Percentiles rank a stretch among this genome's conserved stretches.
These are phyloP conservation scores for Monilinia polystroma DNA, from an alignment of 2,329 filamentous ascomycete genomes.

Conservation along the genomic window DNA sequence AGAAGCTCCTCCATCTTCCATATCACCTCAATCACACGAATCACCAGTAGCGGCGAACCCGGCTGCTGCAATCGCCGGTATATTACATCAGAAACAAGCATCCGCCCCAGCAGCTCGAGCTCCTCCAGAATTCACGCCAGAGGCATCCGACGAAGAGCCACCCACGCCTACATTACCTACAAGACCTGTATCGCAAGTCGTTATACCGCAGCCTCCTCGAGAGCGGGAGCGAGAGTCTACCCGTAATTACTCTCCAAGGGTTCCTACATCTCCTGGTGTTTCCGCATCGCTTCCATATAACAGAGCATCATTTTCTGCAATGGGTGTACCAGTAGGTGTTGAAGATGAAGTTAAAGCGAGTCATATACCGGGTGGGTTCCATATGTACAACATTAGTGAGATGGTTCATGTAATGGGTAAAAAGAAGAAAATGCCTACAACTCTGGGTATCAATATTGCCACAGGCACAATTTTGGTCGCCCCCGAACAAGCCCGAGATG, in stretches of 20 bases:
- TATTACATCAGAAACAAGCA: slow-evolving; percentile 46
- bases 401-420: slow-evolving; percentile 94
- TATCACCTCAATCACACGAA: slow-evolving; percentile 21
- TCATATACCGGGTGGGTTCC: slow-evolving; percentile 74
- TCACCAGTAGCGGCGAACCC: slow-evolving; percentile 32
- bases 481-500: slow-evolving; percentile 79
- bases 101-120: slow-evolving; percentile 40
- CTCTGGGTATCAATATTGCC: slow-evolving; percentile 84
- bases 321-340: slow-evolving; percentile 42
- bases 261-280: slow-evolving; percentile 46
- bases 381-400: slow-evolving; percentile 95
- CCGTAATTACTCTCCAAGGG: slow-evolving; percentile 34
- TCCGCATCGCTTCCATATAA: slow-evolving; percentile 55
- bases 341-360: slow-evolving; percentile 46
- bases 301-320: slow-evolving; percentile 43
- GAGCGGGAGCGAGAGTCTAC: slow-evolving; percentile 28
- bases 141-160: slow-evolving; percentile 66
- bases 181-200: slow-evolving; percentile 57
- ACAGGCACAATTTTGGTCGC: slow-evolving; percentile 89
- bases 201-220: slow-evolving; percentile 44
- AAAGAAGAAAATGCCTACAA: slow-evolving; percentile 98
- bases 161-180: slow-evolving; percentile 61
- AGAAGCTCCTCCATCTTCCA: slow-evolving; percentile 14
- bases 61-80: slow-evolving; percentile 52
- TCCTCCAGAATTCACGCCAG: slow-evolving; percentile 60